A percentile compares a stretch with the other conserved stretches of the same genome.
phyloP scores from a whole-genome alignment of 2,329 filamentous ascomycete genomes.

The Blastomyces parvus region DNA sequence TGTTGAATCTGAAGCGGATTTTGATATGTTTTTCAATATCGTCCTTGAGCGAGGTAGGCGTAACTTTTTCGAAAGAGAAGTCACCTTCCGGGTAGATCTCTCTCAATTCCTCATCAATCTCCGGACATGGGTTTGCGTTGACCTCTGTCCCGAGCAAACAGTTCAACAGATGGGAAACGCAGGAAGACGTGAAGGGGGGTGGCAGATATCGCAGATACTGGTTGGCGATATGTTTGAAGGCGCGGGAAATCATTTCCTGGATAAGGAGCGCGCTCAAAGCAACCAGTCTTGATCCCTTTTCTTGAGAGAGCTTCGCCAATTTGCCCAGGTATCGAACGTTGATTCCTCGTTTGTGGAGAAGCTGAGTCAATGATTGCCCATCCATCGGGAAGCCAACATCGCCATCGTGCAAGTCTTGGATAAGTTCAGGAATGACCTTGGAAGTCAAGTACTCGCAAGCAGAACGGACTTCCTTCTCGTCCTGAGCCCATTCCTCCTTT shows the following conservation, averaged over 20 bases:
- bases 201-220: slow-evolving; percentile 71
- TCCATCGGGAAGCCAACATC: slow-evolving; percentile 98
- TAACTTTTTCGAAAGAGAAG: slow-evolving; percentile 69
- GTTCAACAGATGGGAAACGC: slow-evolving; percentile 81
- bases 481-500: slow-evolving; percentile 68
- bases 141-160: slow-evolving; percentile 72
- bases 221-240: slow-evolving; percentile 86
- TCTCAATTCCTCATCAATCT: slow-evolving; percentile 65
- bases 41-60: slow-evolving; percentile 58
- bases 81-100: slow-evolving; percentile 72
- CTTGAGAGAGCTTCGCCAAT: slow-evolving; percentile 59
- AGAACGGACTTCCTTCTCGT: slow-evolving; percentile 79
- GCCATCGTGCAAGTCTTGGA: slow-evolving; percentile 79
- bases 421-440: slow-evolving; percentile 70
- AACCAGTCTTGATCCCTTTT: slow-evolving; percentile 59
- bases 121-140: slow-evolving; percentile 67
- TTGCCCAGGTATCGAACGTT: slow-evolving; percentile 94
- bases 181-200: slow-evolving; percentile 66
- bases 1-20: slow-evolving; percentile 65
- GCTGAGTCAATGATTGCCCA: slow-evolving; percentile 75
- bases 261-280: slow-evolving; percentile 68
- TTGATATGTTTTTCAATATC: slow-evolving; percentile 63
- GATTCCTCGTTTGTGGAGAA: slow-evolving; percentile 93
- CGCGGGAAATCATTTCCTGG: slow-evolving; percentile 90
- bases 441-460: slow-evolving; percentile 69